Base-by-base conservation (phyloP, 805 yeast species). In the Candida sphagnicola region DNA sequence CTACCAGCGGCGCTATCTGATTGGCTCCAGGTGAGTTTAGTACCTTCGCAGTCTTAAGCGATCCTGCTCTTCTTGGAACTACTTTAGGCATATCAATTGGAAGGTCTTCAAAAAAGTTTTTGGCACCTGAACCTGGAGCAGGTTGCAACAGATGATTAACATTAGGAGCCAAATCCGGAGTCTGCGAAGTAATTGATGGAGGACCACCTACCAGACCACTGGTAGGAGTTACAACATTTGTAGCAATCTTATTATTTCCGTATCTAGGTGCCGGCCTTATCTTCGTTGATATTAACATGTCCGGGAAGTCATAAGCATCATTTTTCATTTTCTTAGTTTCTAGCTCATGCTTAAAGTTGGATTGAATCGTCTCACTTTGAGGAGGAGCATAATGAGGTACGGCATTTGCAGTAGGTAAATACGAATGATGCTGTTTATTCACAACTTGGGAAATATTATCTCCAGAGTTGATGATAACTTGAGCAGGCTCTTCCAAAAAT, bases 281-380 rank as follows among this genome's bases (percentile, higher is more conserved):
- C 47, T 43, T 50, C 51, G 66, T 66, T 1, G 72, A 61, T 10
- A 82, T 59, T 31, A 84, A 54, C 32, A 70, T 77, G 15, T 67
- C 61, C 1, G 91, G 91, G 50, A 84, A 82, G 51, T 84, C 93
- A 49, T 82, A 84, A 0, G 89, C 88, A 60, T 82, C 87, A n/a
- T 81, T 74, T 53, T 78, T 80, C 49, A 74, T 73, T 56, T 80
- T 80, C 28, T 65, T 65, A n/a, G 58, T 60, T 38, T 65, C 67
- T 13, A 77, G 52, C 34, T 66, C 64, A 39, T 49, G 44, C 4
- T 33, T 41, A 31, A 47, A 46, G 6, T 49, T 44, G 14, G 35
- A 15, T n/a, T 34, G 12, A 14, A 19, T 21, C 23, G 12, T 18
- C 6, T 28, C 18, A 11, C 34, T 10, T 15, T 15, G 35, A 13